Base-by-base conservation (phyloP, 1,284 basidiomycete species). In the Flammula alnicola region DNA sequence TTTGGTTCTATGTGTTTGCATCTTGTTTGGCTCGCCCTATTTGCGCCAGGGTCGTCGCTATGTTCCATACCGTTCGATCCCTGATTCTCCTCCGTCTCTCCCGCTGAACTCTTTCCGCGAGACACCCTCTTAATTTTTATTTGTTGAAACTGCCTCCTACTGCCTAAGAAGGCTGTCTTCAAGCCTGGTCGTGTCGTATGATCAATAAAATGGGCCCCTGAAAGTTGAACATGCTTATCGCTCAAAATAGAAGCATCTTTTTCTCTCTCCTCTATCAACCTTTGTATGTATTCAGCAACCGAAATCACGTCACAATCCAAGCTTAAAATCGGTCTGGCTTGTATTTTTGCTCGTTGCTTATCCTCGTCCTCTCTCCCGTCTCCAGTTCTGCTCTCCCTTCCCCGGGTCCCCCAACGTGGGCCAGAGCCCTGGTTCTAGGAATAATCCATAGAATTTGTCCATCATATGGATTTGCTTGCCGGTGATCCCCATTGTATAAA, bases 1-100 rank as follows among this genome's bases (percentile, higher is more conserved):
- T 75, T 71, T 68, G 68, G 61, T 67, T 61, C 68, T 49, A 40
- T 54, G 41, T 73, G 66, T 74, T 73, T 73, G 66, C 63, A 26
- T 56, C 47, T 67, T 73, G 68, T 72, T 74, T 74, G 71, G 66
- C 59, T 58, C 44, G 58, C 70, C 61, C 52, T 62, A 66, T 70
- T 69, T n/a, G 62, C 36, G 16, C 57, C 63, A 69, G 66, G 67
- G 64, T 65, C 65, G 61, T 63, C 56, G 50, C 56, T 45, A 54
- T 52, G 54, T 55, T 59, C 52, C 46, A 53, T 48, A 25, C 48
- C 31, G 31, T 45, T 51, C 39, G 45, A 43, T 41, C 37, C 48
- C 19, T 26, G 25, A 36, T 42, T 11, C 14, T 25, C 23, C 12
- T 33, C 23, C 29, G 26, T 44, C 23, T 14, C 37, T n/a, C 22